Evolutionary conservation across 257 asterid species (phyloP), one percentile per base, ranked within the genome.

Genomic region (Penstemon eatonii): DNA sequence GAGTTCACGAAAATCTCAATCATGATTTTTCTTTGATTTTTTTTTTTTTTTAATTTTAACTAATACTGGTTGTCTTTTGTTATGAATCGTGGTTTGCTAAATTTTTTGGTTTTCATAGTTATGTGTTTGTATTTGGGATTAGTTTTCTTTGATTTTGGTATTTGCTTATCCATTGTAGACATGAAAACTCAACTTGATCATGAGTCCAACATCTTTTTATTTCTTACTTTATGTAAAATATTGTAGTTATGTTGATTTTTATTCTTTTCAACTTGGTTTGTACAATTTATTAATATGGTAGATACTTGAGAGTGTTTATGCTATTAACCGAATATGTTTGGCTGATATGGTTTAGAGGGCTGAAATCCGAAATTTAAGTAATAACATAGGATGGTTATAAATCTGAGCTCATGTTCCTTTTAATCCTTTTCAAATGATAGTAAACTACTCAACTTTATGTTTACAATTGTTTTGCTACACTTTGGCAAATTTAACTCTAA

Each of bases 21-120:
- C 38, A 58, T 68, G 50, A 8, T 60, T 74, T 18, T 59, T 56
- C 36, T 62, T 56, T 60, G 53, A 59, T 67, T 15, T 15, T 15
- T 15, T 15, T 41, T 50, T 56, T 13, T 43, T 55, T 18, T 19
- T 7, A 25, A 40, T 60, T 67, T 41, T 67, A 40, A 4, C 40
- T 25, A 2, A 4, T 51, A 13, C 52, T 58, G 13, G 55, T 12
- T 56, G 72, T 15, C 8, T n/a, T 8, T 3, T 52, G 63, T 53
- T 12, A 33, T 25, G 33, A 25, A 25, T 25, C 33, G 33, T 25
- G 33, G 33, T 25, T 25, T 25, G 33, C 33, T 25, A 25, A 25
- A 25, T 25, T 25, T 25, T 1, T 1, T 25, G 33, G 33, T 25
- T 25, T 25, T 25, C 33, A 25, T 25, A 25, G 59, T 63, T 13